Evolutionary conservation across 495 filamentous ascomycete species (phyloP).

Genomic region (Mytilinidion resinicola): DNA sequence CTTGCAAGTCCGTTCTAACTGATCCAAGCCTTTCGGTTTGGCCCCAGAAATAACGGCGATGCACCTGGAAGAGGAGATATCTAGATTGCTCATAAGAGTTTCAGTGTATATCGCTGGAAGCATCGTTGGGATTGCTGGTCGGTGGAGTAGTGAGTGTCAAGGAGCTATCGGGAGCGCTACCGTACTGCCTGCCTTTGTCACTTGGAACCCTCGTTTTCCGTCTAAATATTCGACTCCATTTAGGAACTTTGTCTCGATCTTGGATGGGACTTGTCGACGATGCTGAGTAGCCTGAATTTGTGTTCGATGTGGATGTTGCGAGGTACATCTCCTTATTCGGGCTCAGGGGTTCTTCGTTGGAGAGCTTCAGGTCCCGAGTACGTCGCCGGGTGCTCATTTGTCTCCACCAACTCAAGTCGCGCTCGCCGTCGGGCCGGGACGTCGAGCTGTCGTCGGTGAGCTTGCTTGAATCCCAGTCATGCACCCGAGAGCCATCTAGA

Average conservation of each 20-base stretch:
- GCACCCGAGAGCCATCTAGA: conserved; percentile 15
- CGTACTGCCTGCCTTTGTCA: too few relatives aligned
- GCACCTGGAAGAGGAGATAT: too few relatives aligned
- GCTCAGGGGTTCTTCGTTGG: conserved; percentile 12
- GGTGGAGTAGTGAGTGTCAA: too few relatives aligned
- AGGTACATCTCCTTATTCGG: conserved; percentile 22
- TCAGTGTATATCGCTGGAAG: too few relatives aligned
- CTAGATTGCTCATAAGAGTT: too few relatives aligned
- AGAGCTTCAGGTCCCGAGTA: conserved; percentile 15
- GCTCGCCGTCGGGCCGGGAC: conserved; percentile 11
- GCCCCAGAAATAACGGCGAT: too few relatives aligned
- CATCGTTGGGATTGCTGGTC: too few relatives aligned
- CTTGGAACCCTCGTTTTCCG: conserved; percentile 8
- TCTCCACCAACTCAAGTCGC: conserved; percentile 22
- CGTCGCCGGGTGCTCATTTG: conserved; percentile 21
- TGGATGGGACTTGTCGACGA: conserved; percentile 18
- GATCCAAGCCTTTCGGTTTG: too few relatives aligned
- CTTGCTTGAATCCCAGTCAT: conserved; percentile 17
- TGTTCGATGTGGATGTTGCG: conserved; percentile 9
- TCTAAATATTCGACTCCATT: conserved; percentile 23
- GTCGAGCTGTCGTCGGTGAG: conserved; percentile 11
- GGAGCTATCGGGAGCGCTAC: too few relatives aligned
- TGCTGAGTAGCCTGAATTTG: conserved; percentile 9
- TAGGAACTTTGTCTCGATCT: conserved; percentile 12
- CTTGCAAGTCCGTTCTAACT: too few relatives aligned